Evolutionary conservation across 371 early-diverging fungal genomes (phyloP).

Genomic region (Mucor sp.): DNA sequence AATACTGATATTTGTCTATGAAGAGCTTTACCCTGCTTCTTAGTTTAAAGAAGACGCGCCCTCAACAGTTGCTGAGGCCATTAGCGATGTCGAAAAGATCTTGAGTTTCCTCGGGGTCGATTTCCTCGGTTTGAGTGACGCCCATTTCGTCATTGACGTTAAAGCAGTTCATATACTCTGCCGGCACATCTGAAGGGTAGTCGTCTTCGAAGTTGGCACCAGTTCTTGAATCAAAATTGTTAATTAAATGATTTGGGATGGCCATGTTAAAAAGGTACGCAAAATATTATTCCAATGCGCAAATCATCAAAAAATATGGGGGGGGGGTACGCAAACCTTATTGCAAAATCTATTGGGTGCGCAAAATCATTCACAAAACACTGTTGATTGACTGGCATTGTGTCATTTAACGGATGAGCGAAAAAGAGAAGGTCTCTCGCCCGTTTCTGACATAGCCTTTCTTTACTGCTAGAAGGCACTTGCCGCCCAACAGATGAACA

Average conservation of each 20-base stretch:
- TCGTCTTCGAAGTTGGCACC: background rate
- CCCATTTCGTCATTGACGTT: constrained; percentile 15
- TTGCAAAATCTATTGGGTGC: background rate
- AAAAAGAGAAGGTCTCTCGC: no score
- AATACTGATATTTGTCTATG: no score
- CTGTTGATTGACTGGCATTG: no score
- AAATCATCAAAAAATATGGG: background rate
- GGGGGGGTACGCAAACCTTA: background rate
- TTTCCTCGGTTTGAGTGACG: background rate
- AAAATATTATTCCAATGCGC: background rate
- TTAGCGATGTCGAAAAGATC: background rate
- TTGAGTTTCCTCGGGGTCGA: background rate
- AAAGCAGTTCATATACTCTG: constrained; percentile 24
- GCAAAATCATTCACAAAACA: background rate
- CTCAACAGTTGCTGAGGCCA: no score
- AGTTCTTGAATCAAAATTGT: background rate
- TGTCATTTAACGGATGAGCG: no score
- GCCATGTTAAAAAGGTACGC: background rate
- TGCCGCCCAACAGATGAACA: no score
- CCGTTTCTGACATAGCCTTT: no score
- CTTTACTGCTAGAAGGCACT: no score
- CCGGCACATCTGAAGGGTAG: constrained; percentile 10
- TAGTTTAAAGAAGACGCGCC: no score
- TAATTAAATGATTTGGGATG: background rate
- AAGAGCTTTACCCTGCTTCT: no score